Percentiles rank a stretch among this genome's conserved stretches.
Conservation (phyloP, 1,284 basidiomycete species). For the Cryptococcus sp. region DNA sequence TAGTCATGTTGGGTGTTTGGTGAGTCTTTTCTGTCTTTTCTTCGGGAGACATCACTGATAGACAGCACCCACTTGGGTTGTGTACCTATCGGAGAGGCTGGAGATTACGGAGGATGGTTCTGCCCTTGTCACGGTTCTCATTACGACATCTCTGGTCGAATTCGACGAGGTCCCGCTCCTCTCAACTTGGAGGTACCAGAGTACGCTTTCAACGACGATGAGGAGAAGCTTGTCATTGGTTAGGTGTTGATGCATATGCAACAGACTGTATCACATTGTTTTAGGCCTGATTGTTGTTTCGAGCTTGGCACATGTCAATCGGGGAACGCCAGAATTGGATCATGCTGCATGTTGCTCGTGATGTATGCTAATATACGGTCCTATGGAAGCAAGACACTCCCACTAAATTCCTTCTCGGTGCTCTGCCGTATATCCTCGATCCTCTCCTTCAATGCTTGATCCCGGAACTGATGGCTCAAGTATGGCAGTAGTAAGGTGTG, state of each 20-base stretch:
- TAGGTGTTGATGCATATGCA: constrained; percentile 49
- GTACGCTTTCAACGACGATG: constrained; percentile 81
- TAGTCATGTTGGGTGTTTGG: constrained; percentile 95
- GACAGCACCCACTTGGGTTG: constrained; percentile 87
- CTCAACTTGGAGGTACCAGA: constrained; percentile 90
- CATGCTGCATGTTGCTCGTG: background rate
- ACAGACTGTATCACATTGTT: background rate
- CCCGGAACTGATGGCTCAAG: constrained; percentile 32
- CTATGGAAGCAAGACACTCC: background rate
- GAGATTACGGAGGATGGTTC: constrained; percentile 99
- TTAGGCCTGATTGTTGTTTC: background rate
- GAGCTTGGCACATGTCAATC: background rate
- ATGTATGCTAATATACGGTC: background rate
- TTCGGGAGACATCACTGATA: background rate
- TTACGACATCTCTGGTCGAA: constrained; percentile 78
- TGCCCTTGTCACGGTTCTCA: constrained; percentile 98
- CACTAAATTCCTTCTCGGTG: constrained; percentile 6
- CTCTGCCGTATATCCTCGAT: constrained; percentile 15
- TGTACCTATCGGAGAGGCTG: constrained; percentile 95
- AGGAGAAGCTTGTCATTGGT: constrained; percentile 87
- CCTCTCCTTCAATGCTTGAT: constrained; percentile 33
- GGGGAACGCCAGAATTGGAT: no score
- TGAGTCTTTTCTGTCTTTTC: background rate
- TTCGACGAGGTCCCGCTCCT: constrained; percentile 90
- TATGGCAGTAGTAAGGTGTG: constrained; percentile 40